A percentile compares a stretch with the other conserved stretches of the same genome.
These are phyloP conservation scores for Cantharellus anzutake DNA, from an alignment of 768 basidiomycete species.

Conservation along the genomic window DNA sequence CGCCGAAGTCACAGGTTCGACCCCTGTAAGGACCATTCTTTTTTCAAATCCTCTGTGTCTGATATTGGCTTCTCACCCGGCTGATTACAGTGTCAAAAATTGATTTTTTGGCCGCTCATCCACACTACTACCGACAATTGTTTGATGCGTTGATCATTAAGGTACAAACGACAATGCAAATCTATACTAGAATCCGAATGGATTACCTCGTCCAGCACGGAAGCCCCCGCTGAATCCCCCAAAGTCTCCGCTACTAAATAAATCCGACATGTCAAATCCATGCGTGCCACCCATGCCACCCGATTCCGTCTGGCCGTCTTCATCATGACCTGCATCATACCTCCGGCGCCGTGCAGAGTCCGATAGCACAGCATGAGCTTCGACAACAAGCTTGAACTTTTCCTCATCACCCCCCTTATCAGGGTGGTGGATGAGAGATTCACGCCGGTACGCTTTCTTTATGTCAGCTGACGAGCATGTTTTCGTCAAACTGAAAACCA, in stretches of 20 bases:
- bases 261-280: slow-evolving; percentile 5
- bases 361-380: slow-evolving; percentile 66
- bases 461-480: slow-evolving; percentile 55
- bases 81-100: neutral
- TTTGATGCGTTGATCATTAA: neutral
- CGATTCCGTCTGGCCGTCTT: slow-evolving; percentile 30
- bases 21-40: neutral
- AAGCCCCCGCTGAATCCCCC: slow-evolving; percentile 3
- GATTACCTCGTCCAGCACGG: neutral
- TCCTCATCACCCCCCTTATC: slow-evolving; percentile 95
- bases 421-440: slow-evolving; percentile 32
- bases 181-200: neutral
- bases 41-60: neutral
- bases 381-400: slow-evolving; percentile 79
- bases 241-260: slow-evolving; percentile 8
- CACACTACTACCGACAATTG: neutral
- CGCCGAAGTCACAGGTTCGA: neutral
- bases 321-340: slow-evolving; percentile 70
- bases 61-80: neutral
- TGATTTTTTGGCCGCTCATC: neutral
- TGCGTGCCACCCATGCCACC: slow-evolving; percentile 4
- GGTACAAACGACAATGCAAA: neutral
- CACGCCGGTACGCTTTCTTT: slow-evolving; percentile 80
- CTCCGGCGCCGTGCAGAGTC: slow-evolving; percentile 24
- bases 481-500: slow-evolving; percentile 25